Conservation (phyloP, 305 asterid species). For the Salvia sclarea region DNA sequence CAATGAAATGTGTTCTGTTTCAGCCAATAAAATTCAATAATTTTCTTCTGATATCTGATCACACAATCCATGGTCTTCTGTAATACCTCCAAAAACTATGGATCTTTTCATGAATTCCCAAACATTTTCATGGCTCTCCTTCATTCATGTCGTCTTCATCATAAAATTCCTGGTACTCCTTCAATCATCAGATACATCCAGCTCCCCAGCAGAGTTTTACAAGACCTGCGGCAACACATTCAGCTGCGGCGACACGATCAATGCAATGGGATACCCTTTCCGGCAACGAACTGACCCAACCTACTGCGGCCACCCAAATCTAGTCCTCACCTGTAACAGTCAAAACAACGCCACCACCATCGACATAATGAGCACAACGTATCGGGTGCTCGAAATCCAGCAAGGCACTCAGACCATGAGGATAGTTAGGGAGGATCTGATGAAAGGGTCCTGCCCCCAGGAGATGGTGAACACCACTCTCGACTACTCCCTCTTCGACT, state of each 20-base stretch:
- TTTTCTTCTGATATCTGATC: slow-evolving; percentile 25
- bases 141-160: slow-evolving; percentile 28
- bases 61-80: neutral
- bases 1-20: slow-evolving; percentile 16
- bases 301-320: slow-evolving; percentile 69
- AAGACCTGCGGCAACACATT: slow-evolving; percentile 45
- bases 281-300: slow-evolving; percentile 44
- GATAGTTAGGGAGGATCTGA: slow-evolving; percentile 57
- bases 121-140: slow-evolving; percentile 31
- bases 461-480: slow-evolving; percentile 54
- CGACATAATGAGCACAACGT: slow-evolving; percentile 37
- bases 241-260: slow-evolving; percentile 52
- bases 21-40: slow-evolving; percentile 8
- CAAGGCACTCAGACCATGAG: slow-evolving; percentile 43
- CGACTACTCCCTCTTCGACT: slow-evolving; percentile 48
- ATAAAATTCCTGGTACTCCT: slow-evolving; percentile 28
- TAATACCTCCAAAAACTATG: slow-evolving; percentile 10
- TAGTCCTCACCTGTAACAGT: slow-evolving; percentile 47
- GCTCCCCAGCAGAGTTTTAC: slow-evolving; percentile 36
- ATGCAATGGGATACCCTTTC: slow-evolving; percentile 57
- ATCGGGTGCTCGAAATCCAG: slow-evolving; percentile 41
- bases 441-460: slow-evolving; percentile 48
- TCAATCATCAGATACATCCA: slow-evolving; percentile 32
- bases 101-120: slow-evolving; percentile 41
- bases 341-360: slow-evolving; percentile 41